Evolutionary conservation across 768 basidiomycete species (phyloP).

Genomic region (Coprinopsis cinerea): DNA sequence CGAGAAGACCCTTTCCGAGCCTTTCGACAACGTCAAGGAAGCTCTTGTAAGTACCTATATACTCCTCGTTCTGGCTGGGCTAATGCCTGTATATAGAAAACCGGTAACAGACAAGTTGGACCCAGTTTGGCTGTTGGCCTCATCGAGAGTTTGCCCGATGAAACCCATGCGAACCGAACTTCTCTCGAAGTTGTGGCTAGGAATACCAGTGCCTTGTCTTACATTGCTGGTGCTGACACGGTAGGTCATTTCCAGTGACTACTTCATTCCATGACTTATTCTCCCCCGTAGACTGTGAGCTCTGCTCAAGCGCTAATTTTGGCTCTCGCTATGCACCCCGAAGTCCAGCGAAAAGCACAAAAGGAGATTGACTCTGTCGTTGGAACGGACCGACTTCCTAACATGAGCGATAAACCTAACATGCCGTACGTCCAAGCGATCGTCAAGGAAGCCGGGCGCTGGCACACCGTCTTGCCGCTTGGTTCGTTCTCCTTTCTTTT

Average conservation of each 20-base stretch:
- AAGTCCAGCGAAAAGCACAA: conserved; percentile 9
- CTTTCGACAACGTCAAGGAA: neutral
- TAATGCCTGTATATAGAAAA: neutral
- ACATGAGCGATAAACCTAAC: conserved; percentile 1
- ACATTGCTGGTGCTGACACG: neutral
- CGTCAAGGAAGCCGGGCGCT: conserved; percentile 10
- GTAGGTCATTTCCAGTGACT: neutral
- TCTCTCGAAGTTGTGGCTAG: neutral
- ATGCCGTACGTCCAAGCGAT: conserved; percentile 13
- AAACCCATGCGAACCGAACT: neutral
- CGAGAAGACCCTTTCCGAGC: conserved; percentile 11
- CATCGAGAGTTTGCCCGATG: neutral
- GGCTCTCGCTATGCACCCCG: conserved; percentile 9
- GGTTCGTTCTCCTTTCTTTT: neutral
- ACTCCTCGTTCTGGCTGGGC: neutral
- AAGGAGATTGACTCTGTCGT: conserved; percentile 13
- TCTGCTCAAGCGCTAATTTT: conserved; percentile 2
- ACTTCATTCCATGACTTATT: neutral
- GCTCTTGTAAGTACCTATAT: neutral
- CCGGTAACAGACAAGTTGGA: neutral
- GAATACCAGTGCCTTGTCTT: neutral
- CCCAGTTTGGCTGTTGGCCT: neutral
- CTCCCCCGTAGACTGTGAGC: neutral
- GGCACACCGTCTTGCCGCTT: conserved; percentile 3
- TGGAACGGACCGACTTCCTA: conserved; percentile 10